Base-by-base conservation (phyloP, 331 rosid genomes). In the Phaseolus coccineus region DNA sequence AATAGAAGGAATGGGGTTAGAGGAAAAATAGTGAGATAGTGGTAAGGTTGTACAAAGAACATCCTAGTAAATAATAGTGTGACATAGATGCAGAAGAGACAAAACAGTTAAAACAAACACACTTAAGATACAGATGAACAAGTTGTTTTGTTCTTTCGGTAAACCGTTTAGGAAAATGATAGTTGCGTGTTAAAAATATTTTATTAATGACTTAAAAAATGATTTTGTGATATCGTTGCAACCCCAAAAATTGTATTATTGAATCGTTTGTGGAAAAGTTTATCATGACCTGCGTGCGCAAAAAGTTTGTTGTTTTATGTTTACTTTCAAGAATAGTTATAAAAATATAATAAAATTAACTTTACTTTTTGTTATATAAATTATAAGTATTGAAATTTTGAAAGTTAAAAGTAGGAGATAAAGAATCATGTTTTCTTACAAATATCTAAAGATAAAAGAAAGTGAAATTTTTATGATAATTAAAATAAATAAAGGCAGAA, bases 151-250 rank as follows among this genome's bases (percentile, higher is more conserved):
- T 33, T 48, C 57, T 28, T 79, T 70, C 35, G 66, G 57, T 70
- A 40, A 58, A 71, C 76, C 48, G 57, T 77, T 71, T 5, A 46
- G 30, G 83, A 83, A 69, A 78, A 78, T 48, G 73, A 78, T 83
- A 78, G 80, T 83, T 83, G 77, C 73, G 69, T 78, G 80, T 65
- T 83, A 0, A 19, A 64, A 53, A 5, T 11, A 3, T 25, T 22
- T 58, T 42, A 67, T 67, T 67, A 67, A 15, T 7, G 69, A 63
- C 69, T 33, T 33, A 30, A 30, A 14, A 30, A 14, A 30, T 61
- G 10, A 16, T 63, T 16, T 62, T 63, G 27, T 33, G 27, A 15
- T 15, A 33, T 63, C 47, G 3, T 63, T 63, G n/a, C 69, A 33
- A 63, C 47, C 44, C 69, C 47, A 33, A 15, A 63, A 39, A 9